phyloP scores from a whole-genome alignment of 768 basidiomycete species.

The Termitomyces sp. region DNA sequence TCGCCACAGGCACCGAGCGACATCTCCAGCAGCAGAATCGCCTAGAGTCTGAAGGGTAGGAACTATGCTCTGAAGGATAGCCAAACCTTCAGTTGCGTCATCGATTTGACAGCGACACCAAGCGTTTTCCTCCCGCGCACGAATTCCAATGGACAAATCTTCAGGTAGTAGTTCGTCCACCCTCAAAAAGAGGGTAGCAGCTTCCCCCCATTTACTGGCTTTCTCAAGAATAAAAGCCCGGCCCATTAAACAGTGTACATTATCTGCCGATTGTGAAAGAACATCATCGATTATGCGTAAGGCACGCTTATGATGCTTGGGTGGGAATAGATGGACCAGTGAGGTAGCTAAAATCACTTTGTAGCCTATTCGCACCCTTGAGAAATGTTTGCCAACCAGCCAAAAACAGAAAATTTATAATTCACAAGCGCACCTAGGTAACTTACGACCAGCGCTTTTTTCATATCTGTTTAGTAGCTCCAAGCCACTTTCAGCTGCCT shows the following conservation, averaged over 20 bases:
- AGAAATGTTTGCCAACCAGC: not conserved
- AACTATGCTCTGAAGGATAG: conserved; percentile 43
- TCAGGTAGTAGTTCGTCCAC: conserved; percentile 45
- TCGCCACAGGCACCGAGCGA: conserved; percentile 81
- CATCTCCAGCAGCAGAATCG: conserved; percentile 44
- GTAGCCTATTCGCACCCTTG: conserved; percentile 63
- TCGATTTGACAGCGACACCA: conserved; percentile 73
- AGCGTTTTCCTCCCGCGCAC: conserved; percentile 74
- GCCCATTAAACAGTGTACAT: conserved; percentile 64
- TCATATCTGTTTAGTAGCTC: conserved; percentile 49
- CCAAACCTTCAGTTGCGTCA: conserved; percentile 38
- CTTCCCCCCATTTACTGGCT: conserved; percentile 61
- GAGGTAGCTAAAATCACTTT: conserved; percentile 69
- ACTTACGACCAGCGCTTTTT: conserved; percentile 46
- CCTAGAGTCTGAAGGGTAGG: conserved; percentile 37
- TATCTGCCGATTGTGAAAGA: conserved; percentile 53
- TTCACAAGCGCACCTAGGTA: conserved; percentile 37
- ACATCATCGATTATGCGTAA: conserved; percentile 68
- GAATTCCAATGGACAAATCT: conserved; percentile 41
- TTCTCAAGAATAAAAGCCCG: conserved; percentile 69
- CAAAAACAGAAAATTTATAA: not conserved
- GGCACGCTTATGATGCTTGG: conserved; percentile 84
- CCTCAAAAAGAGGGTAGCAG: conserved; percentile 52
- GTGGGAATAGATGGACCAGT: conserved; percentile 80
- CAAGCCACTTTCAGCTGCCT: conserved; percentile 66